Conservation (phyloP, 2,329 filamentous ascomycete genomes). For the Lachnellula willkommii region DNA sequence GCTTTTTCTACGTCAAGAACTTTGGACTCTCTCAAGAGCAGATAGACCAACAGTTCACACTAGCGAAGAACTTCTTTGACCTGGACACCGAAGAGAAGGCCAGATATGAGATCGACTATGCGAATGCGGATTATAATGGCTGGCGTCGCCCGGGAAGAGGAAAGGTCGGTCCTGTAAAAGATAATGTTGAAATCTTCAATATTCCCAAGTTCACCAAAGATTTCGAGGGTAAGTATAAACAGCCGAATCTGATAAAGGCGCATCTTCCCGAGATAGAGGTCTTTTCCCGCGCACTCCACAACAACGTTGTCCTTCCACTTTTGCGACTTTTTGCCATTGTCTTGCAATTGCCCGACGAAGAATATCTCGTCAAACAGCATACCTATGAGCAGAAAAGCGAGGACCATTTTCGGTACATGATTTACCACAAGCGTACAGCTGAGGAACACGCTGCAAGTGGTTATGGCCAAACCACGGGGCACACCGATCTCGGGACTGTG, state of each 20-base stretch:
- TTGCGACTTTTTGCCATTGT: constrained; percentile 57
- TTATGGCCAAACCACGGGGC: constrained; percentile 42
- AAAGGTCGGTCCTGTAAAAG: constrained; percentile 26
- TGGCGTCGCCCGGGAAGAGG: constrained; percentile 43
- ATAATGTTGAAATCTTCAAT: constrained; percentile 57
- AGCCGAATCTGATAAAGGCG: constrained; percentile 43
- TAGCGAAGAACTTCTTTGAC: constrained; percentile 53
- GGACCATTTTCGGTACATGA: constrained; percentile 59
- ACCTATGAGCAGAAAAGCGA: constrained; percentile 53
- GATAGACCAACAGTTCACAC: constrained; percentile 55
- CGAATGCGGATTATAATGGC: constrained; percentile 52
- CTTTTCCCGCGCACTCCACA: constrained; percentile 44
- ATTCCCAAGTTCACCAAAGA: constrained; percentile 51
- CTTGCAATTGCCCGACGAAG: constrained; percentile 54
- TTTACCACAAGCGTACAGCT: constrained; percentile 45
- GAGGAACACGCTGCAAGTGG: constrained; percentile 43
- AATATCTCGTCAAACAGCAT: constrained; percentile 51
- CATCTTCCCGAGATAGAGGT: constrained; percentile 50
- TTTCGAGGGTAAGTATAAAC: constrained; percentile 37
- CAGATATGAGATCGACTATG: constrained; percentile 47
- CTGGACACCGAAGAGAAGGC: constrained; percentile 54
- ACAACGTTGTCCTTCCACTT: constrained; percentile 51
- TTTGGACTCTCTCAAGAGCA: constrained; percentile 56
- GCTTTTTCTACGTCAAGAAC: constrained; percentile 60
- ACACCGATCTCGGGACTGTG: constrained; percentile 52